Base-by-base conservation (phyloP, 2,329 filamentous ascomycete genomes). In the Tolypocladium pustulatum region DNA sequence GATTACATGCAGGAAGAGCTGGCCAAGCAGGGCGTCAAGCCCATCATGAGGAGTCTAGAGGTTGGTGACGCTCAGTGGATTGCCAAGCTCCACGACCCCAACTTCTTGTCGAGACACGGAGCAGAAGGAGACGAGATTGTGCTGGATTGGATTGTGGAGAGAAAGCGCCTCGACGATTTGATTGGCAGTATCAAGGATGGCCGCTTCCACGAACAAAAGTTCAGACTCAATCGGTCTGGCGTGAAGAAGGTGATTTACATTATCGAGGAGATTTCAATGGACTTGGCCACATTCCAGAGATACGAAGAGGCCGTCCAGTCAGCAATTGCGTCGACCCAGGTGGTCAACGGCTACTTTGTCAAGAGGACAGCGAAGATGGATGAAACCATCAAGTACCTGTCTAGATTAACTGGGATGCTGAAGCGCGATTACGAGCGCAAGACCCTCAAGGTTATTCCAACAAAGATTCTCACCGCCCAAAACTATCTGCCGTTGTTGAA, bases 181-280 rank as follows among this genome's bases (percentile, higher is more conserved):
- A 80, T 93, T n/a, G 76, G 81, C 56, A 91, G 88, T 61, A 90
- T 94, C 73, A 91, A 89, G 70, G 90, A 93, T 62, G 88, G 89
- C 1, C 84, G 90, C 2, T 93, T 91, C 65, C 87, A 88, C 64
- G 90, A 94, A 69, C 90, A 94, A 68, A 93, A 94, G 68, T 93
- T 91, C 68, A 86, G 90, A 1, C 78, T 93, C 13, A 81, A 82
- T 58, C 84, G 84, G 56, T 89, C 84, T 0, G 89, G 89, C 0
- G 78, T 90, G n/a, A 83, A 82, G 59, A 88, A 91, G 65, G 86
- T 92, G 17, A 80, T 90, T 41, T 94, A 93, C 67, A 78, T 94
- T 30, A 81, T 94, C 58, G 90, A 94, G 68, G 86, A 91, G 64
- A 86, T 88, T 59, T 69, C 80, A 13, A 78, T 90, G 67, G 79